A percentile compares a stretch with the other conserved stretches of the same genome.
Evolutionary conservation across 139 green algal genomes (phyloP).

Genomic region (Chlamydomonas incerta): DNA sequence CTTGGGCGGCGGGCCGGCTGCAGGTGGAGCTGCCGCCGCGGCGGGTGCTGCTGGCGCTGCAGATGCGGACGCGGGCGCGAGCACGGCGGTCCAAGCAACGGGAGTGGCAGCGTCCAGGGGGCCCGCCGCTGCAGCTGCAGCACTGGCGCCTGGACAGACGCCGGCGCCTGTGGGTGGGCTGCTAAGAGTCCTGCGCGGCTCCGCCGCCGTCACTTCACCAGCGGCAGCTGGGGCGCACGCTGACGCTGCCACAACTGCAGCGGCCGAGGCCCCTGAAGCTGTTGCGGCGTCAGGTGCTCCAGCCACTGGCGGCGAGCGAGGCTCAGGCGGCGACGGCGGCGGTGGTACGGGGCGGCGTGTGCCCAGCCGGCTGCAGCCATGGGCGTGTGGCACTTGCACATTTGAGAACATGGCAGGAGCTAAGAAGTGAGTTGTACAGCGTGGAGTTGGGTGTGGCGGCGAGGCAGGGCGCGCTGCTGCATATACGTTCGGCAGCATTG

Average conservation of each 20-base stretch:
- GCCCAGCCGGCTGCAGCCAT: slow-evolving; percentile 51
- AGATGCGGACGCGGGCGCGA: background rate
- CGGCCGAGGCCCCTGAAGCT: background rate
- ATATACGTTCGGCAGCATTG: no score
- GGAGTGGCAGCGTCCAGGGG: background rate
- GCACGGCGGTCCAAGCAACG: no score
- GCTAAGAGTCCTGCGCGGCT: background rate
- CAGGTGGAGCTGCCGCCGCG: no score
- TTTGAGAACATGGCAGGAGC: slow-evolving; percentile 53
- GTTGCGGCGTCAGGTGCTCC: background rate
- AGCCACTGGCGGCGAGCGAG: background rate
- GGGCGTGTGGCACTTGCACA: slow-evolving; percentile 55
- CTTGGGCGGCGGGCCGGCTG: no score
- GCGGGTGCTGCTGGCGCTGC: background rate
- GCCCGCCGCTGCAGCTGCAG: background rate
- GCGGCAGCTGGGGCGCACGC: background rate
- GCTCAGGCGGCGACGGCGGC: background rate
- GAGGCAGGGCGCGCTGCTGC: no score
- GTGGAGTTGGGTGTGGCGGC: no score
- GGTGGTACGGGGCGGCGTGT: slow-evolving; percentile 46
- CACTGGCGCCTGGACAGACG: background rate
- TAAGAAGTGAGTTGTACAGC: slow-evolving; percentile 37
- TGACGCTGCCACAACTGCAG: no score
- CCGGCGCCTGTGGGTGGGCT: background rate
- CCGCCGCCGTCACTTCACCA: background rate